These are phyloP conservation scores for Aspergillus carlsbadensis DNA, from an alignment of 495 filamentous ascomycete genomes.

Conservation along the genomic window DNA sequence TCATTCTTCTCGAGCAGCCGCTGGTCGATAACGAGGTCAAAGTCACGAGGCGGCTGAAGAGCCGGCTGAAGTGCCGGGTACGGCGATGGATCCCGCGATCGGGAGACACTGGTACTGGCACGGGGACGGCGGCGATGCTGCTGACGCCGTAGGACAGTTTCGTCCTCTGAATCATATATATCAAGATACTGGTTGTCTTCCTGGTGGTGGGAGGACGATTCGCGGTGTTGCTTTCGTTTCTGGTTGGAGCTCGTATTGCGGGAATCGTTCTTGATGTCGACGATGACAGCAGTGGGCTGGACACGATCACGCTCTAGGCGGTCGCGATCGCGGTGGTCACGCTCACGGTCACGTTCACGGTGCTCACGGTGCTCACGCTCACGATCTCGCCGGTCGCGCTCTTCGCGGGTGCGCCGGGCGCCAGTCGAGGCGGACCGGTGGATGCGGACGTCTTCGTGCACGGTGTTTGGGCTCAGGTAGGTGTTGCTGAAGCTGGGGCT, in stretches of 20 bases:
- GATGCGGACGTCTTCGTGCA: conserved; percentile 25
- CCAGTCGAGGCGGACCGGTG: conserved; percentile 45
- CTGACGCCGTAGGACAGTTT: conserved; percentile 21
- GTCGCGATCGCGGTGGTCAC: background rate
- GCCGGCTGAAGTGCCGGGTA: no score
- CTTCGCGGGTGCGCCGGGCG: conserved; percentile 28
- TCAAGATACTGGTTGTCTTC: conserved; percentile 17
- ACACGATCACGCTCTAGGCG: conserved; percentile 11
- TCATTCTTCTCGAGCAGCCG: conserved; percentile 38
- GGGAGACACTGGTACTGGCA: conserved; percentile 18
- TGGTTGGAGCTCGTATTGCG: conserved; percentile 22
- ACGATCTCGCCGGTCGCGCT: conserved; percentile 16
- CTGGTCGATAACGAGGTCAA: conserved; percentile 38
- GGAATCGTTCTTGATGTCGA: conserved; percentile 35
- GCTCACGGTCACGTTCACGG: background rate
- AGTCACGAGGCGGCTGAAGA: conserved; percentile 28
- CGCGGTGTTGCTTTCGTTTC: conserved; percentile 17
- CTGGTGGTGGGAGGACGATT: conserved; percentile 1
- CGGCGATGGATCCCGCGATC: conserved; percentile 21
- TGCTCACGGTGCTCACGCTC: background rate
- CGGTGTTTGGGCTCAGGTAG: conserved; percentile 21
- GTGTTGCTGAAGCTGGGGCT: conserved; percentile 24
- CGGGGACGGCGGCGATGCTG: conserved; percentile 21
- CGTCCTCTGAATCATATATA: conserved; percentile 32
- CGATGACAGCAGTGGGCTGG: conserved; percentile 25